These are phyloP conservation scores for Cantharellus cinnabarinus DNA, from an alignment of 768 basidiomycete species.

Conservation along the genomic window DNA sequence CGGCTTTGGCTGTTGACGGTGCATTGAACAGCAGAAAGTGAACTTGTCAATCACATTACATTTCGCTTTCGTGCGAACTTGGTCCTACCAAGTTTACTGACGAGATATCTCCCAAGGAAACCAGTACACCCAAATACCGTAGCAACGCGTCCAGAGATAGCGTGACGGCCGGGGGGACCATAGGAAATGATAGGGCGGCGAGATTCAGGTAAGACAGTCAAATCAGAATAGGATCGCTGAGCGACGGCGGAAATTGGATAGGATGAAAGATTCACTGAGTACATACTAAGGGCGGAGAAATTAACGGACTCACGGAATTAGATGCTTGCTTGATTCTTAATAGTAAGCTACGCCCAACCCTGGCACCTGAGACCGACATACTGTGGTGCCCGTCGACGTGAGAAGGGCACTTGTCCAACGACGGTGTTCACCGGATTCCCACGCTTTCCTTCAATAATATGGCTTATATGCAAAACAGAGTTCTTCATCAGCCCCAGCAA, in stretches of 20 bases:
- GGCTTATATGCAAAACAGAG: too few relatives aligned
- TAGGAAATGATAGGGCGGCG: slow-evolving; percentile 47
- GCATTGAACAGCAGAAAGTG: not conserved
- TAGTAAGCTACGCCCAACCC: too few relatives aligned
- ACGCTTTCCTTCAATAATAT: too few relatives aligned
- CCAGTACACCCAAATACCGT: slow-evolving; percentile 97
- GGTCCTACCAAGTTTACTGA: slow-evolving; percentile 70
- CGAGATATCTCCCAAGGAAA: slow-evolving; percentile 84
- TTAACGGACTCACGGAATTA: too few relatives aligned
- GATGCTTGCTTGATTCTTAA: too few relatives aligned
- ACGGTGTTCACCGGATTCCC: too few relatives aligned
- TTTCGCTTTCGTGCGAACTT: not conserved
- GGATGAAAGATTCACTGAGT: not conserved
- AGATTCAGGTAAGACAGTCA: slow-evolving; percentile 3
- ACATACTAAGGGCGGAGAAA: too few relatives aligned
- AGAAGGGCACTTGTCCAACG: too few relatives aligned
- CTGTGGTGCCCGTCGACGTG: too few relatives aligned
- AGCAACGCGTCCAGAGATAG: slow-evolving; percentile 74
- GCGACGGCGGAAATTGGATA: not conserved
- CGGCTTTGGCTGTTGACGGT: slow-evolving; percentile 29
- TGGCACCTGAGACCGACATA: too few relatives aligned
- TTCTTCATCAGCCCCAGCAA: too few relatives aligned
- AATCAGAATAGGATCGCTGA: slow-evolving; percentile 5
- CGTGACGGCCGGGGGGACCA: slow-evolving; percentile 69
- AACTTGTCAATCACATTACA: not conserved